Percentiles rank a stretch among this genome's conserved stretches.
phyloP scores from a whole-genome alignment of 768 basidiomycete species.

The Boletus patriciae region DNA sequence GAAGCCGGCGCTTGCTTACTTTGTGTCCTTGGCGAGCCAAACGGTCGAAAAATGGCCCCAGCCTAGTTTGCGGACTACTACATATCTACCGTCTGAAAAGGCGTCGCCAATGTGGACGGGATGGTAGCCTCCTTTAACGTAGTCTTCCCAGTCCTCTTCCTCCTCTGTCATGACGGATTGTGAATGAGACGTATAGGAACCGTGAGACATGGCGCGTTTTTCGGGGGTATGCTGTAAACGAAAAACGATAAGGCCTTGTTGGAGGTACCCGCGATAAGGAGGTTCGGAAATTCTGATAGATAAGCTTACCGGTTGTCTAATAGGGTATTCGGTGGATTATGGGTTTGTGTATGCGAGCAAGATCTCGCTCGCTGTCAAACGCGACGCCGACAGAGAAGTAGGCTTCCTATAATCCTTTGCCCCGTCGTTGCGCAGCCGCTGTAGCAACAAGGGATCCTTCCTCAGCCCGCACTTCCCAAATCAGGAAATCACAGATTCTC shows the following conservation, averaged over 20 bases:
- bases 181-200: conserved; percentile 69
- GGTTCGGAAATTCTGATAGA: conserved; percentile 27
- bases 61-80: conserved; percentile 92
- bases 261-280: conserved; percentile 32
- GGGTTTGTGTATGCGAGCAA: not conserved
- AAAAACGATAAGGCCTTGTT: conserved; percentile 33
- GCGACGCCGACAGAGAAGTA: not conserved
- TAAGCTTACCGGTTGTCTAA: conserved; percentile 31
- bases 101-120: conserved; percentile 94
- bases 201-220: conserved; percentile 59
- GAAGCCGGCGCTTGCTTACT: conserved; percentile 46
- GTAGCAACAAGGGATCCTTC: conserved; percentile 7
- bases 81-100: conserved; percentile 85
- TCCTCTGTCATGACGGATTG: conserved; percentile 85
- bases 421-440: conserved; percentile 6
- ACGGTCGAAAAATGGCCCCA: conserved; percentile 96
- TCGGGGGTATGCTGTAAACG: conserved; percentile 37
- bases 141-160: conserved; percentile 93
- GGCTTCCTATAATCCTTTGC: not conserved
- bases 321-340: conserved; percentile 24
- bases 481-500: conserved; percentile 17
- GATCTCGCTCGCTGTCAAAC: not conserved
- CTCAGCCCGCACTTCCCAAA: conserved; percentile 7
- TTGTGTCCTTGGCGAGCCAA: conserved; percentile 83
- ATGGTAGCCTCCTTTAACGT: conserved; percentile 79